Conservation (phyloP, 192 early-diverging fungal genomes). For the Backusella tarrabulga region DNA sequence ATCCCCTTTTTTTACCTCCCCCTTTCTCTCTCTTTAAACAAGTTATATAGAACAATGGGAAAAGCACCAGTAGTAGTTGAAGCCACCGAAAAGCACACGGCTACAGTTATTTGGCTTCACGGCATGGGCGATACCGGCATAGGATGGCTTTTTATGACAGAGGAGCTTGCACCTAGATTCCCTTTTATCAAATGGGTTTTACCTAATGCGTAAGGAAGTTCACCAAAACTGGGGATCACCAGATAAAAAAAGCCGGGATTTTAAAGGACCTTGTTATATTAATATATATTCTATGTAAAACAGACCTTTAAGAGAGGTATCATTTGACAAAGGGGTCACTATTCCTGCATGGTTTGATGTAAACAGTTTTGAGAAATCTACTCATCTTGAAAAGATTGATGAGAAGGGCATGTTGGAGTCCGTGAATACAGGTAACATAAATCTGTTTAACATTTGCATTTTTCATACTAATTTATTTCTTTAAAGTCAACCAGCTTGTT, state of each 20-base stretch:
- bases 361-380: conserved; percentile 45
- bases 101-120: conserved; percentile 56
- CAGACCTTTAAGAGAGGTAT: conserved; percentile 54
- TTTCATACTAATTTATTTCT: neutral
- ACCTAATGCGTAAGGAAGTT: conserved; percentile 72
- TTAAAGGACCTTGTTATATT: neutral
- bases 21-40: neutral
- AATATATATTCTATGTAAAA: neutral
- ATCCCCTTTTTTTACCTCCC: neutral
- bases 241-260: neutral
- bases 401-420: conserved; percentile 66
- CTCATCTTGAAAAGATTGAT: conserved; percentile 55
- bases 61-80: conserved; percentile 1
- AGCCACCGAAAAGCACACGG: conserved; percentile 43
- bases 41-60: neutral
- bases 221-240: neutral
- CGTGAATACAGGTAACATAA: conserved; percentile 38
- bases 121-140: conserved; percentile 60
- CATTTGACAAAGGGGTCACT: conserved; percentile 69
- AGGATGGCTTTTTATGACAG: conserved; percentile 54
- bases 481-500: conserved; percentile 55
- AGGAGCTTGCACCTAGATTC: conserved; percentile 50
- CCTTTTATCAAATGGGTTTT: conserved; percentile 90
- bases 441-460: neutral
- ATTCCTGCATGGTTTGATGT: conserved; percentile 79